Evolutionary conservation across 768 basidiomycete genomes (phyloP).

Genomic region (Rhodotorula paludigena): DNA sequence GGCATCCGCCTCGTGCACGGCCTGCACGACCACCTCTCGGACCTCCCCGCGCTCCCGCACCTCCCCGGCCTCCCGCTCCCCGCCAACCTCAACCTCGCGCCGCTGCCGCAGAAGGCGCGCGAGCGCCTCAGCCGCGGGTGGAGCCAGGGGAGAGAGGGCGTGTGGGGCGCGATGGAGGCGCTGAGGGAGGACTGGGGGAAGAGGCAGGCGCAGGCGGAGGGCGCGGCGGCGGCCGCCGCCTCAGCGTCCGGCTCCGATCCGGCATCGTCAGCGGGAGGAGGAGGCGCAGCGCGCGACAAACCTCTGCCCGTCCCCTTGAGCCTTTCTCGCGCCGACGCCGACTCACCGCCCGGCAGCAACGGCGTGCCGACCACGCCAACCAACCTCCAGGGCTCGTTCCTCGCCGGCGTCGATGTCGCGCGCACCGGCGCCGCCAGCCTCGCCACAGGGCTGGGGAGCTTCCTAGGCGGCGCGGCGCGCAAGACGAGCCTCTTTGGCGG

Average conservation of each 20-base stretch:
- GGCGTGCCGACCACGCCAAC: not conserved
- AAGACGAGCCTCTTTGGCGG: not conserved
- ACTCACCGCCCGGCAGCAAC: too few species aligned
- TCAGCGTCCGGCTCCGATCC: too few species aligned
- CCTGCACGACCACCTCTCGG: constrained; percentile 81
- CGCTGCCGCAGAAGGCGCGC: constrained; percentile 12
- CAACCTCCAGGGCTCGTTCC: not conserved
- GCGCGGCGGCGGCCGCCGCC: not conserved
- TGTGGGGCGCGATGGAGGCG: constrained; percentile 4
- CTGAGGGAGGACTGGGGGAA: constrained; percentile 2
- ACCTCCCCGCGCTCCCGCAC: constrained; percentile 3
- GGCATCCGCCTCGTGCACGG: constrained; percentile 87
- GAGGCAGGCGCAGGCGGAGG: not conserved
- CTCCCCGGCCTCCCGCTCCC: not conserved
- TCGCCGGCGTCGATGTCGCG: constrained; percentile 36
- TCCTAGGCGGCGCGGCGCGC: constrained; percentile 12
- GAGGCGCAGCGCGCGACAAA: too few species aligned
- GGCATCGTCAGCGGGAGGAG: too few species aligned
- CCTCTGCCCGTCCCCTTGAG: too few species aligned
- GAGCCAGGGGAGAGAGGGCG: not conserved
- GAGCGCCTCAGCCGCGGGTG: constrained; percentile 6
- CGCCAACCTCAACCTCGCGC: constrained; percentile 85
- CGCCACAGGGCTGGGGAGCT: constrained; percentile 18
- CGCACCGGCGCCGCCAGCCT: constrained; percentile 35
- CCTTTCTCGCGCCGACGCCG: too few species aligned